Evolutionary conservation across 169 alveolate species (phyloP), one percentile per base, ranked within the genome.

Genomic region (Amoebophrya sp.): DNA sequence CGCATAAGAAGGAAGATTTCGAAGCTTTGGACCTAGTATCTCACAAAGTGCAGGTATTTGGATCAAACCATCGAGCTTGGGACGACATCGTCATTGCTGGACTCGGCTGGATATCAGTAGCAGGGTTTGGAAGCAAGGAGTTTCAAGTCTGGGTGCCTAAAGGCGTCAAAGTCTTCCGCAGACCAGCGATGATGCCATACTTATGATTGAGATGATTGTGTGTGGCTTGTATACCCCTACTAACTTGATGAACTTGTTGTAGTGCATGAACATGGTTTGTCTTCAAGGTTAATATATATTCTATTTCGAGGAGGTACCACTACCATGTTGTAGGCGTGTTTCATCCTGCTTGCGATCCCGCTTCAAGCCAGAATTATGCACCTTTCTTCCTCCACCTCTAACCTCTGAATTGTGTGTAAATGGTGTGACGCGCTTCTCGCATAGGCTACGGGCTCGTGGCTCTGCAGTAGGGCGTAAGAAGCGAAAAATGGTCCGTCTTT

Each of bases 21-120:
- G 94, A 90, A 90, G 40, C 92, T 89, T 55, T 94, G 38, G 92
- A 76, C 38, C 94, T 91, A 78, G 94, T 91, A 41, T 95, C 90
- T 94, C 95, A 95, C 94, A 94, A 92, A 10, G 95, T 90, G 24
- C 78, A 89, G 14, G 41, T 78, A 12, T 77, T 89, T 40, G 92
- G 90, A 18, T 76, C 76, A 41, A 92, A 90, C 40, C 90, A 93
- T 39, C 93, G 90, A 65, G 93, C 95, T 34, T 78, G 95, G 54
- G 97, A 95, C 89, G 97, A 96, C 93, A 91, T 95, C 36, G 96
- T 94, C 29, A 93, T 96, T 34, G 93, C 96, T 24, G 97, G 96
- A 29, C 93, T 96, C 36, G 95, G 97, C 1, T 96, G 97, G 97
- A 54, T 96, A 34, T 92, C 97, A 26, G 47, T 94, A 34, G 92